These are phyloP conservation scores for Pestalotiopsis sp. DNA, from an alignment of 2,329 filamentous ascomycete genomes.

Conservation along the genomic window DNA sequence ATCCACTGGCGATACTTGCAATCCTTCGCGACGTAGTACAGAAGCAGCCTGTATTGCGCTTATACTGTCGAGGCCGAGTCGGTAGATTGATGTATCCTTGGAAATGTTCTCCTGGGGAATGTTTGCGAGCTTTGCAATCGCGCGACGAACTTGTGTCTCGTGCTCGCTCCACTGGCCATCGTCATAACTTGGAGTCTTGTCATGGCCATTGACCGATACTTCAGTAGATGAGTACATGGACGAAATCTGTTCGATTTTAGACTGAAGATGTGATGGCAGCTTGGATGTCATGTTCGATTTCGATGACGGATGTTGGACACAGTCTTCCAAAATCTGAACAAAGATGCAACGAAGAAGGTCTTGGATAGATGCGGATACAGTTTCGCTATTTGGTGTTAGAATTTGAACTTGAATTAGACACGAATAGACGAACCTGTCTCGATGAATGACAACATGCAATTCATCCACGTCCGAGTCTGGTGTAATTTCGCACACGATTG, in stretches of 20 bases:
- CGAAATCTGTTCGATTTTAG: slow-evolving; percentile 24
- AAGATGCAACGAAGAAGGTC: slow-evolving; percentile 30
- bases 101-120: slow-evolving; percentile 52
- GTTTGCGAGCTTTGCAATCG: slow-evolving; percentile 62
- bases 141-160: slow-evolving; percentile 56
- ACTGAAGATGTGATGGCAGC: slow-evolving; percentile 20
- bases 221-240: background rate
- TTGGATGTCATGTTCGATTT: slow-evolving; percentile 24
- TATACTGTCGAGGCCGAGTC: slow-evolving; percentile 90
- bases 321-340: slow-evolving; percentile 25
- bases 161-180: slow-evolving; percentile 27
- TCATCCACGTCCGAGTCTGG: slow-evolving; percentile 55
- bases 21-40: slow-evolving; percentile 61
- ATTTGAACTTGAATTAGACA: background rate
- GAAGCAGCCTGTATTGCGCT: slow-evolving; percentile 79
- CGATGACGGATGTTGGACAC: slow-evolving; percentile 32
- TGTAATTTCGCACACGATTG: slow-evolving; percentile 75
- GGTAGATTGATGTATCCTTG: slow-evolving; percentile 74
- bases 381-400: slow-evolving; percentile 24
- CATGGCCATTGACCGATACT: slow-evolving; percentile 1
- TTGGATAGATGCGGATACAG: slow-evolving; percentile 24
- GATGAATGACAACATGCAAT: slow-evolving; percentile 65
- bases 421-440: slow-evolving; percentile 47
- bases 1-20: slow-evolving; percentile 67
- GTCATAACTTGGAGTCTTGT: slow-evolving; percentile 19